Conservation (phyloP, 2,329 filamentous ascomycete genomes). For the Cryphonectria carpinicola region DNA sequence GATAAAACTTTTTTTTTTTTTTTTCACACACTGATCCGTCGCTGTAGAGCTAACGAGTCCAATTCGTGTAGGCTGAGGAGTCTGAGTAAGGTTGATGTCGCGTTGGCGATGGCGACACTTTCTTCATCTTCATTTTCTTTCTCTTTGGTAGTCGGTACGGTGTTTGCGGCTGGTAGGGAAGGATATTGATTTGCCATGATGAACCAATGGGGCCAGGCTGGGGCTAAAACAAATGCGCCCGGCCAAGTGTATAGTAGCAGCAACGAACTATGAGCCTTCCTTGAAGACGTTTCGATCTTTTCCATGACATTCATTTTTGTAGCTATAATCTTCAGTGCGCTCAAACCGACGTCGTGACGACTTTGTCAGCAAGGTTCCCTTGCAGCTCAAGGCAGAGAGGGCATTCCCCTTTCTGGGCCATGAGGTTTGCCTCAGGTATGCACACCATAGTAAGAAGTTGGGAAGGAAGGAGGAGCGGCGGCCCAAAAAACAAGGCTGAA, state of each 20-base stretch:
- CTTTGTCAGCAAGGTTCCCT: background rate
- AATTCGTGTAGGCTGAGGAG: constrained; percentile 55
- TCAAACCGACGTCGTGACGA: background rate
- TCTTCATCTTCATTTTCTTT: constrained; percentile 22
- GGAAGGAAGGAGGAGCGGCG: background rate
- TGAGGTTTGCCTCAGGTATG: background rate
- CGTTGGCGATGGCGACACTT: constrained; percentile 30
- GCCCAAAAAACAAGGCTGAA: background rate
- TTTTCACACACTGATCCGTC: constrained; percentile 14
- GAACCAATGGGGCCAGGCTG: constrained; percentile 14
- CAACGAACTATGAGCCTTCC: constrained; percentile 16
- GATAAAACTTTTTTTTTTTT: background rate
- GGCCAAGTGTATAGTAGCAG: constrained; percentile 18
- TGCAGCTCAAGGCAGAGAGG: background rate
- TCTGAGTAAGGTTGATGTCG: constrained; percentile 42
- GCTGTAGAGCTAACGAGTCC: constrained; percentile 35
- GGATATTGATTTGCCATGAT: constrained; percentile 25
- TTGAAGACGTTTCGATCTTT: constrained; percentile 12
- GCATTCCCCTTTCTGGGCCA: background rate
- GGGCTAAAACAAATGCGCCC: background rate
- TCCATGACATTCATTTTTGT: background rate
- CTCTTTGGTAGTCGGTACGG: constrained; percentile 22
- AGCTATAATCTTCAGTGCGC: background rate
- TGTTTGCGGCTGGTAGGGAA: constrained; percentile 24
- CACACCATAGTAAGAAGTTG: background rate